Evolutionary conservation across 2,329 filamentous ascomycete species (phyloP).

Genomic region (Nemania serpens): DNA sequence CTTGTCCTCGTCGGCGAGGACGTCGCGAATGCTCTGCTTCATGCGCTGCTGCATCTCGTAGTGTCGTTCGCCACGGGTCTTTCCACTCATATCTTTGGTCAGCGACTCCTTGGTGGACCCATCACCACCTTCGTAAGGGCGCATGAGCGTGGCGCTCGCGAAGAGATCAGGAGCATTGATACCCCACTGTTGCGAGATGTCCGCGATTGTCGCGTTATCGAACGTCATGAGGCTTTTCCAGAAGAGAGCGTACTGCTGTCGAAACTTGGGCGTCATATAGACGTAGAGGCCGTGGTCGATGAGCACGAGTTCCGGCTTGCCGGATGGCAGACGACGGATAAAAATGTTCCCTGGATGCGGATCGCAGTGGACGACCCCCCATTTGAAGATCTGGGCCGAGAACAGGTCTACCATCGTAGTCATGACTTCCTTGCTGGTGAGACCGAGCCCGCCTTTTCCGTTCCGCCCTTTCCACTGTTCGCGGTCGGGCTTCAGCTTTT

Average conservation of each 20-base stretch:
- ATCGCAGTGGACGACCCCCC: conserved; percentile 94
- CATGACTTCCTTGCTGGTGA: conserved; percentile 87
- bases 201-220: conserved; percentile 78
- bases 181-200: conserved; percentile 81
- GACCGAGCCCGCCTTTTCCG: conserved; percentile 78
- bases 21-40: conserved; percentile 68
- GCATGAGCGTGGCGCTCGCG: conserved; percentile 85
- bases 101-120: conserved; percentile 66
- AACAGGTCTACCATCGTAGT: conserved; percentile 95
- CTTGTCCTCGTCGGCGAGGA: conserved; percentile 83
- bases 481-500: conserved; percentile 78
- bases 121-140: conserved; percentile 87
- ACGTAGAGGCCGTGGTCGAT: conserved; percentile 98
- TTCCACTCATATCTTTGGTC: conserved; percentile 65
- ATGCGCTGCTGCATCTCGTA: conserved; percentile 89
- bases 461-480: conserved; percentile 75
- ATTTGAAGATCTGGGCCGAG: conserved; percentile 97
- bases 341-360: conserved; percentile 98
- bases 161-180: conserved; percentile 89
- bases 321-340: conserved; percentile 80
- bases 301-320: conserved; percentile 86
- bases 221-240: conserved; percentile 96
- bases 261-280: conserved; percentile 81
- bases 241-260: conserved; percentile 83
- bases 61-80: conserved; percentile 70